Base-by-base conservation (phyloP, 1,139 yeast genomes). In the Sugiyamaella novakii region DNA sequence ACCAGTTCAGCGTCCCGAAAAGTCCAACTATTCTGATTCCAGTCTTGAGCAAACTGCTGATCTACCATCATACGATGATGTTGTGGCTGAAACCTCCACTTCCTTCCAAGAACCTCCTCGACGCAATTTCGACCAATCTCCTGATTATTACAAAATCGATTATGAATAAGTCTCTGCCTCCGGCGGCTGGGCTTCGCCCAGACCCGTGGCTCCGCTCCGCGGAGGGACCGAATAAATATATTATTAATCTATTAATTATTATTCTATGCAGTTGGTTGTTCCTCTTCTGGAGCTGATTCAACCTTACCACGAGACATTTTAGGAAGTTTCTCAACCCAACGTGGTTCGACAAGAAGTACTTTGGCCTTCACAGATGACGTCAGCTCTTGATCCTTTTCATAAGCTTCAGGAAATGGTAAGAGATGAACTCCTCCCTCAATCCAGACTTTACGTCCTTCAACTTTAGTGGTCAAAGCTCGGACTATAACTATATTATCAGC, bases 371-470 rank as follows among this genome's bases (percentile, higher is more conserved):
- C 69, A 1, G 61, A 58, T 7, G 38, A 33, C 11, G 43, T 49
- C 17, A 57, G 47, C 12, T 57, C 55, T 11, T 51, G 44, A 7
- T 46, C 51, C 1, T 47, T 28, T 12, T 47, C 47, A 44, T 56
- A 59, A 10, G 50, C 55, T 1, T 46, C 52, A 4, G 49, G 51
- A 17, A 21, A 22, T 10, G 60, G 61, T 28, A 56, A 35, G 15
- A 48, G 47, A 19, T 22, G 30, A 15, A 59, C 53, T 15, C 31
- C 39, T 2, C 96, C 97, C 31, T 78, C 73, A 42, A 88, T 86
- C 48, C 82, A 77, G 43, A 84, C 89, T 67, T 89, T 91, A 37
- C 98, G 73, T 0, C 97, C 96, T 54, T 83, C 83, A 10, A 71
- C 66, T 59, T 84, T 83, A 7, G 69, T 68, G 0, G 91, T 89